Conservation (phyloP, 2,329 filamentous ascomycete species). For the Pestalotiopsis sp. region DNA sequence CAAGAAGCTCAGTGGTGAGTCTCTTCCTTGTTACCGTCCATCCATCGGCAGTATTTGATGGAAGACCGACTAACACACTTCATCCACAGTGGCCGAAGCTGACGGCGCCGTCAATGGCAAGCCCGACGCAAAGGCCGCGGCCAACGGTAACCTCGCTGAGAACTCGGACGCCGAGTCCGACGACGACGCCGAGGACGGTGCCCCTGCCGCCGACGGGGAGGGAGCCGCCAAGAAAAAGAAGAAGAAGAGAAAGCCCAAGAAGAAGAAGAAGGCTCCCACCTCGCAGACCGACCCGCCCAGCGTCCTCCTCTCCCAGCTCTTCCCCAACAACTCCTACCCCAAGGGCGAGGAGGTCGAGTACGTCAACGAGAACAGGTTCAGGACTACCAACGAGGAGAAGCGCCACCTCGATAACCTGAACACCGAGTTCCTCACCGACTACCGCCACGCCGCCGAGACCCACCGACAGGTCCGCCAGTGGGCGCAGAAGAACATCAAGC, state of each 20-base stretch:
- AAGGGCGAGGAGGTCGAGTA: slow-evolving; percentile 81
- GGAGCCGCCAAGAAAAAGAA: slow-evolving; percentile 72
- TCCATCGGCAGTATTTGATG: neutral
- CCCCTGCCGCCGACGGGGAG: slow-evolving; percentile 30
- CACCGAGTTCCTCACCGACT: slow-evolving; percentile 78
- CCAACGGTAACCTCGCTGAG: slow-evolving; percentile 42
- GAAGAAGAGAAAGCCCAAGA: slow-evolving; percentile 78
- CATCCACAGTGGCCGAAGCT: slow-evolving; percentile 40
- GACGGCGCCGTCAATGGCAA: slow-evolving; percentile 40
- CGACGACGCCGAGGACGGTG: slow-evolving; percentile 51
- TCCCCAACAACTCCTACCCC: slow-evolving; percentile 73
- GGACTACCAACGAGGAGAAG: slow-evolving; percentile 85
- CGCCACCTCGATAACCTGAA: slow-evolving; percentile 80
- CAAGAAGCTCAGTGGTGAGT: slow-evolving; percentile 42
- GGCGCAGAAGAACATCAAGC: slow-evolving; percentile 79
- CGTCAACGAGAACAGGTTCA: slow-evolving; percentile 73
- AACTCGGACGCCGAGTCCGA: slow-evolving; percentile 55
- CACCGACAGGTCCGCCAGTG: slow-evolving; percentile 86
- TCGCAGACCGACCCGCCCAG: slow-evolving; percentile 78
- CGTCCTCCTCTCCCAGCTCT: slow-evolving; percentile 73
- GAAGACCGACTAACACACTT: neutral
- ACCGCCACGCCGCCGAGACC: slow-evolving; percentile 84
- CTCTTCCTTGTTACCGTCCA: neutral
- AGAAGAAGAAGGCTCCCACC: slow-evolving; percentile 68
- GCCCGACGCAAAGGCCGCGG: slow-evolving; percentile 38